Evolutionary conservation across 169 alveolate genomes (phyloP), one percentile per base, ranked within the genome.

Genomic region (Babesia caballi): DNA sequence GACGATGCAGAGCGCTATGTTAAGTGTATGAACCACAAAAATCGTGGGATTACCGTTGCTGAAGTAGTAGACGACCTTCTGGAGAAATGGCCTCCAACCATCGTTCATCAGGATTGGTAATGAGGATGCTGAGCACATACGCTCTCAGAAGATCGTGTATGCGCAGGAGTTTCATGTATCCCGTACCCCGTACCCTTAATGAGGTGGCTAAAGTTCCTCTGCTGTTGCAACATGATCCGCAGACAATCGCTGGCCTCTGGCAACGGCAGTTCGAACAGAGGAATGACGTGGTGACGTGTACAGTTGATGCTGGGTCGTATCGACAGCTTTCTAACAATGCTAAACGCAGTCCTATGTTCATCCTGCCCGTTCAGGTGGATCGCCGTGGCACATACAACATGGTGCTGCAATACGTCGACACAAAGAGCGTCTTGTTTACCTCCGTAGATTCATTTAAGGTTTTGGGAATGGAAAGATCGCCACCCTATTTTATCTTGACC

Each of bases 51-150:
- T 4, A 66, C 82, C 1, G 75, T 47, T 15, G 85, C 15, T 19
- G 81, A 66, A 25, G 38, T 66, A 25, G 65, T 66, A 14, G 19
- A 76, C 23, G 57, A 76, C 33, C 54, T 66, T 35, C 11, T 67
- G 2, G 52, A 60, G 66, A 65, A n/a, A 30, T 76, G 85, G 85
- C 81, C 73, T 0, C 82, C 85, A 23, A 47, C 81, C 36, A 27
- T 11, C 7, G 11, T 47, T 12, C 27, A 11, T 11, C 85, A 50
- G 44, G 80, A 66, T 35, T 76, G 2, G 19, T 32, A 23, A 8
- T 21, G 11, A 15, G 3, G 3, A 7, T 51, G 19, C 21, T 15
- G 19, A 0, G 7, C 3, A 4, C 32, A 6, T 6, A 17, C 25
- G 66, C 40, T 8, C 15, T 32, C 33, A 3, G 4, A 9, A 30